Base-by-base conservation (phyloP, 2,329 filamentous ascomycete species). In the Davidsoniella australis region DNA sequence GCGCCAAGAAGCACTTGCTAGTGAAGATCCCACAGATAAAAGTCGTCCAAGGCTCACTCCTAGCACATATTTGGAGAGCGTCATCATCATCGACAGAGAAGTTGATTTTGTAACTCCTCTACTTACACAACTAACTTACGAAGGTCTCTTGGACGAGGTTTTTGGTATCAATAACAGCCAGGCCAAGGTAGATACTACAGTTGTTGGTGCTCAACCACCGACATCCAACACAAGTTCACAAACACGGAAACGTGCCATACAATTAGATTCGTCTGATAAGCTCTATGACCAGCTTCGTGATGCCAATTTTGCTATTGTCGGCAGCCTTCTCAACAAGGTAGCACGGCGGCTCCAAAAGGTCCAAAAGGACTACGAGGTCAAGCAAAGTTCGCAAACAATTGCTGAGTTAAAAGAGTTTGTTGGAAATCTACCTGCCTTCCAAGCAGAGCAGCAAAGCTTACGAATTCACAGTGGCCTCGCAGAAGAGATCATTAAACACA, bases 401-500 rank as follows among this genome's bases (percentile, higher is more conserved):
- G 80, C 86, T 3, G 91, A 98, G 62, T 76, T 98, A 29, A 84
- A 87, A 56, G 87, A 94, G 20, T 95, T 96, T 61, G 91, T 98
- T n/a, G 80, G 81, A 57, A 94, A 93, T 61, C 69, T 98, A 23
- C 89, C 91, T 0, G 81, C 80, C 9, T 94, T 93, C 58, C 89
- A 96, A 64, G 81, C 87, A 43, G 91, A 98, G 62, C 87, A 95
- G 59, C 82, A 89, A 56, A 93, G 85, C 58, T 68, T 94, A n/a
- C 87, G 91, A 55, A 76, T 89, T 26, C 91, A 98, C 60, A 94
- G 88, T 1, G 84, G 83, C 6, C 73, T 98, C 41, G 87, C 88
- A 1, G 91, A 96, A 65, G 89, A 95, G 56, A 91, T 98, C 48
- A 88, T 94, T 71, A 91, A 93, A 60, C 78, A 87, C 58, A 98